A percentile compares a stretch with the other conserved stretches of the same genome.
Evolutionary conservation across 441 rosid species (phyloP).

Genomic region (Populus hybrid): DNA sequence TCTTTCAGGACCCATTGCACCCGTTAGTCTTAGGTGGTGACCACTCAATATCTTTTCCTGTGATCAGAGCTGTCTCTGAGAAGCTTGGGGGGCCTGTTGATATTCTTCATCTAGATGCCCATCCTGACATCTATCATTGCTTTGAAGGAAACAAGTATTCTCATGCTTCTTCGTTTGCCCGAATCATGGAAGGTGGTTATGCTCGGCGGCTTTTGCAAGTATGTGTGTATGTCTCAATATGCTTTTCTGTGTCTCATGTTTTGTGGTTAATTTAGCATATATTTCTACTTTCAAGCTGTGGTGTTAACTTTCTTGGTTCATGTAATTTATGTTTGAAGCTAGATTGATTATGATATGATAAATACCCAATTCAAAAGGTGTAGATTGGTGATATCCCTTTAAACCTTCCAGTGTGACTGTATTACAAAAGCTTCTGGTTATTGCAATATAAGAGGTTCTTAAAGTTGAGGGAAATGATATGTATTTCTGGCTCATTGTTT

Average conservation of each 20-base stretch:
- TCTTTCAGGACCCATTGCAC: constrained; percentile 69
- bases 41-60: constrained; percentile 93
- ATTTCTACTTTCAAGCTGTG: background rate
- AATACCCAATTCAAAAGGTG: background rate
- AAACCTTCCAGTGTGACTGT: background rate
- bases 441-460: background rate
- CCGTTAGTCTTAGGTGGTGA: constrained; percentile 97
- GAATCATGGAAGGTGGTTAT: constrained; percentile 98
- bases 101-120: constrained; percentile 96
- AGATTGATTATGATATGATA: background rate
- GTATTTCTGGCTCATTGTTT: background rate
- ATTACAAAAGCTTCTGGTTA: background rate
- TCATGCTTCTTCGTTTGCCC: constrained; percentile 98
- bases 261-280: background rate
- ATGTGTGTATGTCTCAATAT: constrained; percentile 8
- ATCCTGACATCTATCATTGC: constrained; percentile 86
- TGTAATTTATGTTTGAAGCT: background rate
- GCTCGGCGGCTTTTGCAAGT: constrained; percentile 94
- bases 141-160: constrained; percentile 95
- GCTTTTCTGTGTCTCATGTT: background rate
- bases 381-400: background rate
- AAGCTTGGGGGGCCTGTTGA: constrained; percentile 98
- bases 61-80: constrained; percentile 90
- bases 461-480: background rate
- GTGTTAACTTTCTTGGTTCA: background rate